phyloP scores from a whole-genome alignment of 2,329 filamentous ascomycete species.

The Ceratocystiopsis brevicomis region DNA sequence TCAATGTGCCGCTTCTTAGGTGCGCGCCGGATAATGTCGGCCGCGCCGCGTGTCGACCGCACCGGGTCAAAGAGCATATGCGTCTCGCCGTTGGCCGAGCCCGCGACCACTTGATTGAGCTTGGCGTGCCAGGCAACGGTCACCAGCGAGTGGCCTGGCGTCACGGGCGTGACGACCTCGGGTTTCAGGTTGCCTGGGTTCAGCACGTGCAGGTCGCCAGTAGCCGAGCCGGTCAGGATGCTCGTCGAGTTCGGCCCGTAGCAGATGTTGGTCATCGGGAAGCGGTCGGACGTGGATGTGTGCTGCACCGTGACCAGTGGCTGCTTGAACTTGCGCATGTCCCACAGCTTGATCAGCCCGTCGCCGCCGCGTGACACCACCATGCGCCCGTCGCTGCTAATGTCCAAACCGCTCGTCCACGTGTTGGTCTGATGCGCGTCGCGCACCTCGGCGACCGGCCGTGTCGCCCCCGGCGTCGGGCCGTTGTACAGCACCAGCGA shows the following conservation, averaged over 20 bases:
- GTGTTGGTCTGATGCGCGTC: constrained; percentile 68
- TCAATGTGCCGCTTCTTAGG: constrained; percentile 92
- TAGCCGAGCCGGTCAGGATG: constrained; percentile 74
- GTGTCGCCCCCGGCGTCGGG: constrained; percentile 39
- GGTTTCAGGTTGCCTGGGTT: constrained; percentile 79
- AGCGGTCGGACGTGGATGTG: constrained; percentile 65
- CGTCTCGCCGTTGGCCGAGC: constrained; percentile 76
- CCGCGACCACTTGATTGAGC: constrained; percentile 89
- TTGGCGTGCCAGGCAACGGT: constrained; percentile 82
- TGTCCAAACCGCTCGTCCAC: constrained; percentile 83
- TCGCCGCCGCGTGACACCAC: constrained; percentile 84
- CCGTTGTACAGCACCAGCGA: constrained; percentile 84
- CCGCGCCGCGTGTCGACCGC: constrained; percentile 64
- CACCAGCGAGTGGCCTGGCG: constrained; percentile 63
- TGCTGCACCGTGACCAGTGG: constrained; percentile 67
- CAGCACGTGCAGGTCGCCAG: constrained; percentile 76
- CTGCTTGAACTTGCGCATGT: constrained; percentile 84
- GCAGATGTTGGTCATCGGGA: constrained; percentile 67
- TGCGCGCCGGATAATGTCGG: constrained; percentile 77
- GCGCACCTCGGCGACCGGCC: constrained; percentile 65
- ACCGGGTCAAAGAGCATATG: constrained; percentile 80
- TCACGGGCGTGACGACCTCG: constrained; percentile 77
- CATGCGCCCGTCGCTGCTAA: constrained; percentile 78
- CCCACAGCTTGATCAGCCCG: constrained; percentile 88
- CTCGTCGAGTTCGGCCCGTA: constrained; percentile 72